Conservation (phyloP, 345 rosid genomes). For the Carallia pectinifolia region DNA sequence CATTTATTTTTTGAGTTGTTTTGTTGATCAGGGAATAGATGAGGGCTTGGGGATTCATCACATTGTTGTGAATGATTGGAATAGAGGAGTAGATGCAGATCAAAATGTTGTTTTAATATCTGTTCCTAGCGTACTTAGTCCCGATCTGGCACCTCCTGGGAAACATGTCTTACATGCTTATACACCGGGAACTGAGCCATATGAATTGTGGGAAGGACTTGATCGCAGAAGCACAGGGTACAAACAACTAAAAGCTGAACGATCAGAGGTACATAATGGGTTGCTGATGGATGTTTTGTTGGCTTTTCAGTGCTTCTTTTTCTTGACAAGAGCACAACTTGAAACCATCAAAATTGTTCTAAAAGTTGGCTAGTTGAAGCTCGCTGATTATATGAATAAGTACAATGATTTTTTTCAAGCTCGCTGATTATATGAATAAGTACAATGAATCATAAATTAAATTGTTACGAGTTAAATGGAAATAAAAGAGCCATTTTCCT, state of each 20-base stretch:
- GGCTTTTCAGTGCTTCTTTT: background rate
- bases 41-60: slow-evolving; percentile 91
- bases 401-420: too few relatives aligned
- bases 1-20: slow-evolving; percentile 1
- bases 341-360: too few relatives aligned
- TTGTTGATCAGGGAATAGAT: slow-evolving; percentile 45
- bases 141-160: slow-evolving; percentile 78
- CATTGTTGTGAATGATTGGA: slow-evolving; percentile 88
- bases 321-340: too few relatives aligned
- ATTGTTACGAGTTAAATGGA: too few relatives aligned
- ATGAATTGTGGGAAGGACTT: slow-evolving; percentile 74
- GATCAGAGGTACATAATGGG: slow-evolving; percentile 63
- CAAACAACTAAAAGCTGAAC: slow-evolving; percentile 73
- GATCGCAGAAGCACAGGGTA: slow-evolving; percentile 68
- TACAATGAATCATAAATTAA: too few relatives aligned
- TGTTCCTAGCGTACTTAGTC: slow-evolving; percentile 73
- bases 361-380: too few relatives aligned
- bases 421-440: too few relatives aligned
- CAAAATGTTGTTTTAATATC: slow-evolving; percentile 91
- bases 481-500: too few relatives aligned
- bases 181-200: slow-evolving; percentile 89
- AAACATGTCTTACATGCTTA: slow-evolving; percentile 86
- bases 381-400: too few relatives aligned
- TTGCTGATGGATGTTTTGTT: background rate
- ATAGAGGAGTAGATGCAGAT: slow-evolving; percentile 84